Evolutionary conservation across 768 basidiomycete genomes (phyloP).

Genomic region (Neoboletus magnificus): DNA sequence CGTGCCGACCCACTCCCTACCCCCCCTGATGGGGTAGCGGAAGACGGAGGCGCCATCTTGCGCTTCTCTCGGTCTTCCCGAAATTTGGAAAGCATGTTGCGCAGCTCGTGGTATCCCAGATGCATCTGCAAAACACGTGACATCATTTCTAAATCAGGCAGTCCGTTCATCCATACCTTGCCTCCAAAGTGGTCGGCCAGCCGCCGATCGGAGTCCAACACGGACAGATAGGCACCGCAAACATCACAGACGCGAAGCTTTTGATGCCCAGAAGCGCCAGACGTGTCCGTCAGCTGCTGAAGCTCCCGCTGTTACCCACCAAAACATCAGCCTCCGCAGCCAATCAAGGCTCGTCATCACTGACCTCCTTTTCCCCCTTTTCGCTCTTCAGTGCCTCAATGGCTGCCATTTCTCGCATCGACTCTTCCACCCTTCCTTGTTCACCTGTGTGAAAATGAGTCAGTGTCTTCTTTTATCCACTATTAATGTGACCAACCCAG

Average conservation of each 20-base stretch:
- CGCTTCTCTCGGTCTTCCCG: constrained; percentile 85
- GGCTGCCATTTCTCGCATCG: constrained; percentile 95
- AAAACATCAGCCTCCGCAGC: constrained; percentile 6
- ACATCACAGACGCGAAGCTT: constrained; percentile 99
- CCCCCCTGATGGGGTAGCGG: constrained; percentile 35
- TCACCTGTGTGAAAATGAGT: constrained; percentile 58
- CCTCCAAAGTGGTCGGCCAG: constrained; percentile 99
- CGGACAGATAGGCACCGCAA: constrained; percentile 98
- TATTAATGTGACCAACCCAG: constrained; percentile 54
- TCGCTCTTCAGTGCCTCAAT: constrained; percentile 97
- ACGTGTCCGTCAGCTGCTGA: constrained; percentile 94
- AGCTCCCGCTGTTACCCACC: constrained; percentile 67
- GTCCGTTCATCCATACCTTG: constrained; percentile 61
- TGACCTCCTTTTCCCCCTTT: constrained; percentile 91
- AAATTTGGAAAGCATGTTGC: constrained; percentile 89
- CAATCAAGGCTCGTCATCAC: constrained; percentile 9
- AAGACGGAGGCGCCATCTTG: constrained; percentile 55
- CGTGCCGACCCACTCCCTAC: constrained; percentile 40
- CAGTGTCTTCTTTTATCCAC: constrained; percentile 1
- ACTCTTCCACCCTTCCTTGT: constrained; percentile 98
- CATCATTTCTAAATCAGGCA: constrained; percentile 25
- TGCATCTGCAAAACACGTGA: constrained; percentile 74
- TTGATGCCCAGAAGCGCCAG: constrained; percentile 99
- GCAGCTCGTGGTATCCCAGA: constrained; percentile 96
- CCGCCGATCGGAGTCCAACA: constrained; percentile 96